phyloP scores from a whole-genome alignment of 2,329 filamentous ascomycete species.

The Fusarium sp. region DNA sequence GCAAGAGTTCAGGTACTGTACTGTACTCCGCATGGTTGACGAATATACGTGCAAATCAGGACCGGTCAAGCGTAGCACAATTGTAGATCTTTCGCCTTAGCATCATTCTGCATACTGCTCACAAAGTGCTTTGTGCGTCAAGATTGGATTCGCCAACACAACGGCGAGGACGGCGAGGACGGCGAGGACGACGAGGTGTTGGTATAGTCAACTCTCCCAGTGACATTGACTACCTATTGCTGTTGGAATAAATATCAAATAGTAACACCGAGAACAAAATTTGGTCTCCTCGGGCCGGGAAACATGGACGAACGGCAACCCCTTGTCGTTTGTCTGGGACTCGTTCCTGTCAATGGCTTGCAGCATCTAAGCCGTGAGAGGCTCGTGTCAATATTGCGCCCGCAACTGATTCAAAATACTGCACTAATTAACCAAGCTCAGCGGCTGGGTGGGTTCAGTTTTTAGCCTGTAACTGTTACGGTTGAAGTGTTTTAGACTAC shows the following conservation, averaged over 20 bases:
- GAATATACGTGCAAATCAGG: neutral
- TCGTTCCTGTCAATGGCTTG: slow-evolving; percentile 37
- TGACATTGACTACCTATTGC: neutral
- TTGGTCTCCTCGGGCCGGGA: slow-evolving; percentile 26
- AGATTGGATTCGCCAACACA: neutral
- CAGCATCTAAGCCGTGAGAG: slow-evolving; percentile 31
- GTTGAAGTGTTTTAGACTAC: neutral
- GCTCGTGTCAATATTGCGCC: slow-evolving; percentile 45
- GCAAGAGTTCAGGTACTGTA: slow-evolving; percentile 12
- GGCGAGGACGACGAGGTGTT: neutral
- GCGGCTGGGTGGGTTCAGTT: slow-evolving; percentile 28
- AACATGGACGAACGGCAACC: slow-evolving; percentile 22
- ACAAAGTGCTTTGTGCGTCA: neutral
- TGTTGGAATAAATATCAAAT: slow-evolving; percentile 12
- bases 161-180: neutral
- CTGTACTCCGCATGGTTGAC: neutral
- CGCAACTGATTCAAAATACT: slow-evolving; percentile 46
- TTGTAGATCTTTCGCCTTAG: neutral
- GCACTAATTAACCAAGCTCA: slow-evolving; percentile 37
- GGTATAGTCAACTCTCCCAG: slow-evolving; percentile 2
- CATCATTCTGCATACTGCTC: neutral
- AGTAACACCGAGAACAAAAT: slow-evolving; percentile 25
- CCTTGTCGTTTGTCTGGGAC: slow-evolving; percentile 27
- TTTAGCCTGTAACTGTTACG: slow-evolving; percentile 32
- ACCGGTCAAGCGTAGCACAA: neutral